These are phyloP conservation scores for Pelargonium myrrhifolium DNA, from an alignment of 441 rosid species.

Conservation along the genomic window DNA sequence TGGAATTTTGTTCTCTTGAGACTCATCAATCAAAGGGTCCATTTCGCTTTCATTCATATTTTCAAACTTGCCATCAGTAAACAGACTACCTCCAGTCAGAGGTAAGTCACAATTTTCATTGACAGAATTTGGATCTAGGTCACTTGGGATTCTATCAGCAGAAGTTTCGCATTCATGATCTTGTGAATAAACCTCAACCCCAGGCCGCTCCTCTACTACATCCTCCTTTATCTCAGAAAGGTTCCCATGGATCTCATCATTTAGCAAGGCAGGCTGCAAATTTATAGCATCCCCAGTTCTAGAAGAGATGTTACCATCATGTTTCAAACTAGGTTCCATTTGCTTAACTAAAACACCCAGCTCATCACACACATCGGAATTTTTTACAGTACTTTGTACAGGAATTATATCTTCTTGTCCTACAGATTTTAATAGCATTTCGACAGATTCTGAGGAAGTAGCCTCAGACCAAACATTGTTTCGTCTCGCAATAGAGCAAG, in stretches of 20 bases:
- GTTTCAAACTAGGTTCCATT: slow-evolving; percentile 64
- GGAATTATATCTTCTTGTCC: slow-evolving; percentile 77
- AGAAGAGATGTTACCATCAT: slow-evolving; percentile 27
- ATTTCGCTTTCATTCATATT: slow-evolving; percentile 26
- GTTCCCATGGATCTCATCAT: slow-evolving; percentile 32
- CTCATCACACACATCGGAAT: slow-evolving; percentile 64
- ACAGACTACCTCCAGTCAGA: slow-evolving; percentile 20
- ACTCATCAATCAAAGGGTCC: slow-evolving; percentile 24
- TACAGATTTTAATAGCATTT: slow-evolving; percentile 95
- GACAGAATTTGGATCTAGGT: slow-evolving; percentile 26
- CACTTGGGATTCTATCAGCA: slow-evolving; percentile 28
- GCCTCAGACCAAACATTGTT: slow-evolving; percentile 99
- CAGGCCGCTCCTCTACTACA: slow-evolving; percentile 32
- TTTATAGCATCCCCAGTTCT: slow-evolving; percentile 30
- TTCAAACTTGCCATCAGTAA: slow-evolving; percentile 20
- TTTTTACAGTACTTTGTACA: slow-evolving; percentile 37
- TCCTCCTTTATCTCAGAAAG: slow-evolving; percentile 32
- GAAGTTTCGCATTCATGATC: slow-evolving; percentile 30
- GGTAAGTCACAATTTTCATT: slow-evolving; percentile 26
- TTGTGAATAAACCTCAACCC: slow-evolving; percentile 34
- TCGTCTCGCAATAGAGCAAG: slow-evolving; percentile 73
- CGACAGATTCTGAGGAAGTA: slow-evolving; percentile 95
- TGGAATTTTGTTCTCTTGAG: slow-evolving; percentile 28
- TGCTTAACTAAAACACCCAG: slow-evolving; percentile 58
- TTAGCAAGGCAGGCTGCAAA: slow-evolving; percentile 29